These are phyloP conservation scores for Calonectria multiphialidica DNA, from an alignment of 2,329 filamentous ascomycete genomes.

Conservation along the genomic window DNA sequence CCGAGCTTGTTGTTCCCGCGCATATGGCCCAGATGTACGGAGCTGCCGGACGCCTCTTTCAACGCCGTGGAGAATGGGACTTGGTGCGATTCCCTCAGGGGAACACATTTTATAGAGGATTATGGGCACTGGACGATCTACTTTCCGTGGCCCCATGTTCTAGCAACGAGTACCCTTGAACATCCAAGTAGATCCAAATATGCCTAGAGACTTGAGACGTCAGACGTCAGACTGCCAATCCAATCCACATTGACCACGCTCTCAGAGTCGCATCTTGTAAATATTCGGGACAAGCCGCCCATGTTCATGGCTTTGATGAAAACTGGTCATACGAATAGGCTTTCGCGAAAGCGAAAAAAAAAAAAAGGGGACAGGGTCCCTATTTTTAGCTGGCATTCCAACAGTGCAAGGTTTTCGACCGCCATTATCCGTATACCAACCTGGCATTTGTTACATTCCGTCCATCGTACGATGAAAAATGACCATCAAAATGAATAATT, in stretches of 20 bases:
- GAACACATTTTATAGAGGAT: not conserved
- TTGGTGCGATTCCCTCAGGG: not conserved
- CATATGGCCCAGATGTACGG: not conserved
- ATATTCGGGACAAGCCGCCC: not conserved
- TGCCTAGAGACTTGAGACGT: not conserved
- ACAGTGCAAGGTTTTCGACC: not conserved
- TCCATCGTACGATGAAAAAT: too few species aligned
- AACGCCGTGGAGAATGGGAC: not conserved
- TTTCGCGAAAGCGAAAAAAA: not conserved
- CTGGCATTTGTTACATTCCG: not conserved
- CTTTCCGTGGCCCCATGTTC: not conserved
- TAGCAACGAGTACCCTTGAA: not conserved
- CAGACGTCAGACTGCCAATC: too few species aligned
- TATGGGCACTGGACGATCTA: not conserved
- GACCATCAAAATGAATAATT: too few species aligned
- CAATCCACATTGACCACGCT: not conserved
- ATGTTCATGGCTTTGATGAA: not conserved
- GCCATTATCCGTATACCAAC: not conserved
- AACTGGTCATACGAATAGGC: not conserved
- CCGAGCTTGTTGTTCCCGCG: not conserved
- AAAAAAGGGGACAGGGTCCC: not conserved
- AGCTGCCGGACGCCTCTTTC: not conserved
- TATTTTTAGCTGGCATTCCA: constrained; percentile 2
- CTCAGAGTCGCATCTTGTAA: too few species aligned
- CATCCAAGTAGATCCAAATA: not conserved